Base-by-base conservation (phyloP, 2,329 filamentous ascomycete genomes). In the Paecilomyces fulvus region DNA sequence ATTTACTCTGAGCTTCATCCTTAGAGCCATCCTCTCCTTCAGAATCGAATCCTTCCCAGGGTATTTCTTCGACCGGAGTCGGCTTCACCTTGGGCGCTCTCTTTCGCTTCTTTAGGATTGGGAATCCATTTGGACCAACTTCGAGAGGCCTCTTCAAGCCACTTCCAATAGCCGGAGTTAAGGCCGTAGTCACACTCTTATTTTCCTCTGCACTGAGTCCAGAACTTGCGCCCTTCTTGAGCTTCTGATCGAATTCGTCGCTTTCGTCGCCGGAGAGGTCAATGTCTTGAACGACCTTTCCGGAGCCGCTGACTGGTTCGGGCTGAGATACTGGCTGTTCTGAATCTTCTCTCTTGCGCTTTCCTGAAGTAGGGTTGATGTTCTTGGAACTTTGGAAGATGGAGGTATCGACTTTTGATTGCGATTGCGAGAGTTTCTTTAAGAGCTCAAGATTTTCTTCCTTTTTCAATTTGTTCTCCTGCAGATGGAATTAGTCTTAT, bases 401-500 rank as follows among this genome's bases (percentile, higher is more conserved):
- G 59, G 83, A 89, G 1, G 90, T 95, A 69, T 97, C 92, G 62
- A 94, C 83, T 67, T 88, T 91, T 55, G 84, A 81, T 59, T 84
- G 80, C 55, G 84, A 81, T 59, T 84, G 80, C 17, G 89, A 89
- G 25, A 99, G 80, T 69, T 94, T 92, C 68, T 89, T 88, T 64
- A 97, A 80, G 30, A 99, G 77, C 56, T 85, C 88, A 28, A 89
- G 80, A 66, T 90, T 95, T 72, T 97, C 92, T 68, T 99, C 94
- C 72, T 95, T 96, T 72, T 86, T 89, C 50, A 99, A 78, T 79
- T 99, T 99, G 57, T 83, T 94, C 66, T 97, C 92, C 80, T 82
- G 64, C 30, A 48, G 8, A 48, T 17, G 20, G n/a, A 46, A 58
- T 67, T 58, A 70, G 61, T 58, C 28, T 3, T 55, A 23, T 52